A percentile compares a stretch with the other conserved stretches of the same genome.
Evolutionary conservation across 805 yeast species (phyloP).

Genomic region (Henningerozyma blattae): DNA sequence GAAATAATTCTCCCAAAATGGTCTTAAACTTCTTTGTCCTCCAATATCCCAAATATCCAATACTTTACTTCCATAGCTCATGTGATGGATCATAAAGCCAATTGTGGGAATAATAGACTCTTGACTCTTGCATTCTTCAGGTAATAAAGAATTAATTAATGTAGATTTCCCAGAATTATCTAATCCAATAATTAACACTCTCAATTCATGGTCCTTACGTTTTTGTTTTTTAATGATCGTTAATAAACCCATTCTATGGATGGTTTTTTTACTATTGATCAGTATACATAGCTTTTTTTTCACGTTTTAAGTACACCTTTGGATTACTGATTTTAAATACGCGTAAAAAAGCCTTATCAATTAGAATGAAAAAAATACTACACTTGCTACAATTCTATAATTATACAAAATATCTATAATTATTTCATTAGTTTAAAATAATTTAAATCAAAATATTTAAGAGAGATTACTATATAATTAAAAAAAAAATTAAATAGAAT

Average conservation of each 20-base stretch:
- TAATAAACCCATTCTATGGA: constrained; percentile 65
- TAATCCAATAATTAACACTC: constrained; percentile 69
- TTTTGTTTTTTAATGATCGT: constrained; percentile 74
- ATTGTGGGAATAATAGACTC: constrained; percentile 68
- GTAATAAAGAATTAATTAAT: constrained; percentile 47
- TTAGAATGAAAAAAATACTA: too few relatives aligned
- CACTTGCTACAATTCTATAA: too few relatives aligned
- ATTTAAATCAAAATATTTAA: too few relatives aligned
- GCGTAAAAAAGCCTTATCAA: too few relatives aligned
- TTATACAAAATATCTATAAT: too few relatives aligned
- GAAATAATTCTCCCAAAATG: constrained; percentile 90
- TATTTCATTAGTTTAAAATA: too few relatives aligned
- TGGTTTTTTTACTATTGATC: too few relatives aligned
- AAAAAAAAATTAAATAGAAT: too few relatives aligned
- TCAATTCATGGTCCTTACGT: constrained; percentile 61
- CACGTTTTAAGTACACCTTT: too few relatives aligned
- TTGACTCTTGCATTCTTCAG: constrained; percentile 20
- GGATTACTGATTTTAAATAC: too few relatives aligned
- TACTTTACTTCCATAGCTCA: constrained; percentile 31
- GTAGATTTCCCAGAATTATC: constrained; percentile 92
- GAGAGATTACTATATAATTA: too few relatives aligned
- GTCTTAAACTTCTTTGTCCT: constrained; percentile 72
- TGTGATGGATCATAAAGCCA: constrained; percentile 73
- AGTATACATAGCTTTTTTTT: too few relatives aligned
- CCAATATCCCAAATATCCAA: constrained; percentile 83